Evolutionary conservation across 345 rosid genomes (phyloP), one percentile per base, ranked within the genome.

Genomic region (Euclidium syriacum): DNA sequence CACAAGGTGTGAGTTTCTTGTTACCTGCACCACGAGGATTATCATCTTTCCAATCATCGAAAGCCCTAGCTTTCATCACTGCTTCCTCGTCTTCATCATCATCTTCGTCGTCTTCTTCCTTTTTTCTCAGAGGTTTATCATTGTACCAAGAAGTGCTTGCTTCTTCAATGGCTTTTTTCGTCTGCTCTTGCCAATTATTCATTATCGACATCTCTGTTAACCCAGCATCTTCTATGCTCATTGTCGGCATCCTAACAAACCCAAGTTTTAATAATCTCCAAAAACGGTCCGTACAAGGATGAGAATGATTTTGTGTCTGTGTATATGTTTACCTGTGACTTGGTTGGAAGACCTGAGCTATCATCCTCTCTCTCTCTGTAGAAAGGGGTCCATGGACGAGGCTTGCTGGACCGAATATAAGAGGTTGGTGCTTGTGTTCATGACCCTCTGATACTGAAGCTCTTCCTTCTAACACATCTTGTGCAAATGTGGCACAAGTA

Each of bases 151-250:
- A 81, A 1, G 86, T 83, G 69, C 75, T 86, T 57, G 96, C 96
- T 80, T 95, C 98, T 80, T 87, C 99, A 78, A 88, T 76, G 73
- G 85, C 75, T 63, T 88, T 78, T 16, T 59, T 77, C 42, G 81
- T 95, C 66, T 76, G 82, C 70, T 90, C 98, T 81, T 95, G 94
- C 85, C 91, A 90, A 20, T 82, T 83, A 47, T 90, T 85, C 99
- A 90, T 95, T 15, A 88, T 95, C 49, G 80, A 79, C 99, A 88
- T 88, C 80, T 95, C 98, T 75, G 43, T 85, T 52, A 90, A 70
- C 23, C 99, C 98, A 56, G 99, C 98, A 76, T 88, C 99, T 74
- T 95, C 99, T 52, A 95, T 90, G 69, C 99, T 86, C 96, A 90
- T 90, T 11, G 99, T 95, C 14, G 99, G 99, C 86, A 90, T 72